Conservation (phyloP, 106 monocot genomes). For the Ottelia alismoides region DNA sequence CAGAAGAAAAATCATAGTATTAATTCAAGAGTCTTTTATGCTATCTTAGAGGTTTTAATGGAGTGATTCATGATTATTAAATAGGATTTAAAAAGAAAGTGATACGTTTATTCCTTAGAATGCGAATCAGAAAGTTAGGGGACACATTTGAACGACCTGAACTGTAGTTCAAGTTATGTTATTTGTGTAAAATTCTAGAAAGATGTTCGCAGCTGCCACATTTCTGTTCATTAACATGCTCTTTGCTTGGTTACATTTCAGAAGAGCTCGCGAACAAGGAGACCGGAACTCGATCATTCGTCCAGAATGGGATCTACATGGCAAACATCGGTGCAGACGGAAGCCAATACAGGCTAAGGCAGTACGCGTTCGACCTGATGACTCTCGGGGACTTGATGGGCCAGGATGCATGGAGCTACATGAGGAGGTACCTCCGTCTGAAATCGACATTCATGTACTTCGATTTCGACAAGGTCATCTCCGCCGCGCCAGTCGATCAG, state of each 20-base stretch:
- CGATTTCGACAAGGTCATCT: slow-evolving; percentile 55
- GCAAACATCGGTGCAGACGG: slow-evolving; percentile 32
- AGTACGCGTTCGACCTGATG: slow-evolving; percentile 52
- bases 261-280: slow-evolving; percentile 41
- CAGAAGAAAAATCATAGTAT: no score
- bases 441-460: slow-evolving; percentile 64
- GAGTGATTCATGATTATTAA: no score
- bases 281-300: slow-evolving; percentile 44
- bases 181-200: no score
- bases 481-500: slow-evolving; percentile 26
- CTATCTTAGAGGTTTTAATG: no score
- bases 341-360: slow-evolving; percentile 28
- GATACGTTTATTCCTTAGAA: no score
- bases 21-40: no score
- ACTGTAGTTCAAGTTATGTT: no score
- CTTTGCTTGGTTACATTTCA: background rate
- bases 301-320: slow-evolving; percentile 43
- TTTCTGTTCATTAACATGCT: background rate
- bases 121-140: no score
- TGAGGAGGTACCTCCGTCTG: slow-evolving; percentile 52
- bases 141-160: no score
- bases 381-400: slow-evolving; percentile 46
- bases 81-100: no score
- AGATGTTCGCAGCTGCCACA: no score
- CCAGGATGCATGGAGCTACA: slow-evolving; percentile 31